Percentiles rank a stretch among this genome's conserved stretches.
These are phyloP conservation scores for Lactifluus pinguis DNA, from an alignment of 768 basidiomycete genomes.

Conservation along the genomic window DNA sequence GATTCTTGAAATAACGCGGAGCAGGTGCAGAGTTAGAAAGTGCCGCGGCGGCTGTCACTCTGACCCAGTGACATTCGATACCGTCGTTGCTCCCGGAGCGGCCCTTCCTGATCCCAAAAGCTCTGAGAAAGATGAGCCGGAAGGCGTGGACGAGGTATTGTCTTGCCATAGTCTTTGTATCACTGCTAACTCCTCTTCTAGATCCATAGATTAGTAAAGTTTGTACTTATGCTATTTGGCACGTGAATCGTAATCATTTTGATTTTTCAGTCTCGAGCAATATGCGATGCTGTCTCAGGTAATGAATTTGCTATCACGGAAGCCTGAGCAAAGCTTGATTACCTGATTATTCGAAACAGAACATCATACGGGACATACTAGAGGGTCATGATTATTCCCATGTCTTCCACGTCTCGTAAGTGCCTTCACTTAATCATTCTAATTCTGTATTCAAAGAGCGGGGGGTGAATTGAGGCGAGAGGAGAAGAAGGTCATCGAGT, in stretches of 20 bases:
- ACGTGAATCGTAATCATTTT: not conserved
- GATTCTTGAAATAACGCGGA: not conserved
- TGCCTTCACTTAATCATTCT: not conserved
- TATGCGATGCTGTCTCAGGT: constrained; percentile 11
- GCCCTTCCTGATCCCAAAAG: not conserved
- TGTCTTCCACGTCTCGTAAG: constrained; percentile 18
- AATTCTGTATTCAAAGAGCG: not conserved
- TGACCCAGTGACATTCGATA: constrained; percentile 1
- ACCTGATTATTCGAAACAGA: not conserved
- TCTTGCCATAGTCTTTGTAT: not conserved
- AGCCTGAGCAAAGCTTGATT: not conserved
- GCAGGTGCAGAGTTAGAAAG: constrained; percentile 8
- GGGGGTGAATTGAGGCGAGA: constrained; percentile 1
- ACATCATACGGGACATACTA: constrained; percentile 8
- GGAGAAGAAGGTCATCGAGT: constrained; percentile 15
- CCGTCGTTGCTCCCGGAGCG: not conserved
- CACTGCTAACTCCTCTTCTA: not conserved
- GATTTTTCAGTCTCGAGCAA: constrained; percentile 10
- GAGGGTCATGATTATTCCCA: constrained; percentile 9
- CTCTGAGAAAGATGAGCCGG: not conserved
- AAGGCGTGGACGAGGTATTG: constrained; percentile 10
- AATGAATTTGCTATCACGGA: not conserved
- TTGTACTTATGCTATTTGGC: not conserved
- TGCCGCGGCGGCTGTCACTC: not conserved
- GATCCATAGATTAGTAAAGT: constrained; percentile 10